Evolutionary conservation across 2,329 filamentous ascomycete genomes (phyloP).

Genomic region (Dothistroma pini): DNA sequence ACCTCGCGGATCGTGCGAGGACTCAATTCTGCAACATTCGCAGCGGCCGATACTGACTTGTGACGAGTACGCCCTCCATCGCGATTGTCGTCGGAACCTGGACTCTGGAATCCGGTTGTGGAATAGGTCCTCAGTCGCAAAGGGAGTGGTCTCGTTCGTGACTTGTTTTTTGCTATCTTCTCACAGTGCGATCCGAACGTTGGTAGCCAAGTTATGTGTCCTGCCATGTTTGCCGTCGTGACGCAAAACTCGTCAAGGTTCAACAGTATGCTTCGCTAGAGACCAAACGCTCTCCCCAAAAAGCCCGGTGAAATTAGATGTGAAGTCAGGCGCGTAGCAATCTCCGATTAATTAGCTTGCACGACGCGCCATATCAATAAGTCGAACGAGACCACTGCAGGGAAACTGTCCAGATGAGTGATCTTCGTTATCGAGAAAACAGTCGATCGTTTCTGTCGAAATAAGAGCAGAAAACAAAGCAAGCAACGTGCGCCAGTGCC

Average conservation of each 20-base stretch:
- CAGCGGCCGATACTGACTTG: conserved; percentile 16
- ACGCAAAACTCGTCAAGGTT: neutral
- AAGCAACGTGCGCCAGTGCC: neutral
- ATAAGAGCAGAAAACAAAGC: neutral
- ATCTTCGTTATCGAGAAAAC: neutral
- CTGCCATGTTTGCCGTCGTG: conserved; percentile 2
- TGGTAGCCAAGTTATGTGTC: conserved; percentile 10
- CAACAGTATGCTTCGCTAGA: neutral
- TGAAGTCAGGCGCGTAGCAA: neutral
- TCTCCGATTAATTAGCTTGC: neutral
- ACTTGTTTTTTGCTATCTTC: neutral
- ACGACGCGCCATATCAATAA: neutral
- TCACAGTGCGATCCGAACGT: conserved; percentile 4
- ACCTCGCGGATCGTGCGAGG: conserved; percentile 4
- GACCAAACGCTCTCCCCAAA: neutral
- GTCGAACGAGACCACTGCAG: neutral
- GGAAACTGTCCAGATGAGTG: neutral
- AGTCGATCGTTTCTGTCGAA: neutral
- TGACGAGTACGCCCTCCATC: conserved; percentile 16
- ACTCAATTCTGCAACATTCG: conserved; percentile 14
- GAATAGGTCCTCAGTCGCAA: conserved; percentile 22
- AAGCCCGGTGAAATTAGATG: neutral
- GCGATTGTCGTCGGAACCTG: conserved; percentile 13
- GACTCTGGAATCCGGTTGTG: conserved; percentile 14
- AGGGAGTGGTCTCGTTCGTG: conserved; percentile 20